Base-by-base conservation (phyloP, 768 basidiomycete species). In the Obba rivulosa region DNA sequence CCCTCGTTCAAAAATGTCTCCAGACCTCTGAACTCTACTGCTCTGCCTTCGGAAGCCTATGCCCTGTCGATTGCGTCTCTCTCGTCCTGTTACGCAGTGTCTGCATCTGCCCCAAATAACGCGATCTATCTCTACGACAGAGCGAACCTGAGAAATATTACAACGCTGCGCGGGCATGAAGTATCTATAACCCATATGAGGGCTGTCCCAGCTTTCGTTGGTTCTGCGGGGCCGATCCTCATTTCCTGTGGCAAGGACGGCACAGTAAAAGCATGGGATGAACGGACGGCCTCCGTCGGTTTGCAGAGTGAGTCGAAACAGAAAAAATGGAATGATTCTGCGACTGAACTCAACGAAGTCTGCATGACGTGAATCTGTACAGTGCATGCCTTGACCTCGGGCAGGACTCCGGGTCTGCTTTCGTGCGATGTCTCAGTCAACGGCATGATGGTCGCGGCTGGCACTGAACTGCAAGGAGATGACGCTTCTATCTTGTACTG, bases 401-500 rank as follows among this genome's bases (percentile, higher is more conserved):
- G 57, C 14, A 52, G 46, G 4, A 43, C 45, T 8, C 40, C 43
- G 8, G 67, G 72, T 4, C 60, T 89, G 8, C 71, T 90, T 3
- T 85, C 76, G 25, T 87, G 79, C 52, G 89, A 88, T 61, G 75
- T 84, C 4, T 84, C 87, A 2, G 57, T 69, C 1, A 81, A 89
- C 56, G 88, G 88, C 3, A 63, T 75, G 54, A 80, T 83, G 2
- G 76, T 95, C 20, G 90, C 83, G 17, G 91, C 83, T 10, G 93
- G 93, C 14, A 87, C 91, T 0, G 90, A 88, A 53, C 65, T 93
- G 17, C 78, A 83, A 50, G 80, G 79, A 11, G 84, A 92, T 39
- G 92, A 95, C 53, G 87, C 92, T 1, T 72, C 81, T 8, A 81
- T 96, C 36, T 55, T 91, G 2, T 96, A 86, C 70, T 96, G 92